Conservation (phyloP, 495 filamentous ascomycete genomes). For the Penicillium ochrochloron region DNA sequence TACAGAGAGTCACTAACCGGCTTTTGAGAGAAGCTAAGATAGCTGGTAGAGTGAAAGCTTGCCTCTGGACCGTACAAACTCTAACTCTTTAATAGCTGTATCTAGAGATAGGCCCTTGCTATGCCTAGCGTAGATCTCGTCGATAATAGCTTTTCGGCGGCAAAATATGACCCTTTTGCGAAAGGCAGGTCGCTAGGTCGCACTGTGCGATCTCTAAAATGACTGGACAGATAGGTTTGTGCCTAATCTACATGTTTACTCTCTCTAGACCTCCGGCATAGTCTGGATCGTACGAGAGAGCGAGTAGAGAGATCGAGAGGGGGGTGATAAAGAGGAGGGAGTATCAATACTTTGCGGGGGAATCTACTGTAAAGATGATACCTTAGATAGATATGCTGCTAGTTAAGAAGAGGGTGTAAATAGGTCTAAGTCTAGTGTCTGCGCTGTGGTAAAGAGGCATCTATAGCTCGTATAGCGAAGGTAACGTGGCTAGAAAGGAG, state of each 20-base stretch:
- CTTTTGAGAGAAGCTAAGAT: not conserved
- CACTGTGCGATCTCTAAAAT: not conserved
- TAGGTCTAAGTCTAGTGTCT: not conserved
- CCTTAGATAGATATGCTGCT: not conserved
- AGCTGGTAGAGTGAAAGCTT: not conserved
- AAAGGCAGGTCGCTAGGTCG: not conserved
- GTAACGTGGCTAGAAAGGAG: not conserved
- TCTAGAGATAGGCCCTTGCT: not conserved
- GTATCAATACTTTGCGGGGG: too few species aligned
- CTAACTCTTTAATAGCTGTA: not conserved
- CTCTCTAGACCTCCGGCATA: not conserved
- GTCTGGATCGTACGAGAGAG: not conserved
- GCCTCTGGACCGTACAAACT: not conserved
- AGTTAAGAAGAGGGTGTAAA: not conserved
- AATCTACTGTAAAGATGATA: not conserved
- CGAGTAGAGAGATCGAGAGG: not conserved
- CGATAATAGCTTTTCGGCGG: not conserved
- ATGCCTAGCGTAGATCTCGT: not conserved
- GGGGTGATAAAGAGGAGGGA: not conserved
- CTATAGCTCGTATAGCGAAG: not conserved
- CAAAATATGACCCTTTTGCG: not conserved
- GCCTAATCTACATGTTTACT: not conserved
- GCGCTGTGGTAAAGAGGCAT: not conserved
- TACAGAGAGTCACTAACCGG: not conserved
- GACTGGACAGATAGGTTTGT: not conserved